Base-by-base conservation (phyloP, 768 basidiomycete species). In the Agrocybe pediades region DNA sequence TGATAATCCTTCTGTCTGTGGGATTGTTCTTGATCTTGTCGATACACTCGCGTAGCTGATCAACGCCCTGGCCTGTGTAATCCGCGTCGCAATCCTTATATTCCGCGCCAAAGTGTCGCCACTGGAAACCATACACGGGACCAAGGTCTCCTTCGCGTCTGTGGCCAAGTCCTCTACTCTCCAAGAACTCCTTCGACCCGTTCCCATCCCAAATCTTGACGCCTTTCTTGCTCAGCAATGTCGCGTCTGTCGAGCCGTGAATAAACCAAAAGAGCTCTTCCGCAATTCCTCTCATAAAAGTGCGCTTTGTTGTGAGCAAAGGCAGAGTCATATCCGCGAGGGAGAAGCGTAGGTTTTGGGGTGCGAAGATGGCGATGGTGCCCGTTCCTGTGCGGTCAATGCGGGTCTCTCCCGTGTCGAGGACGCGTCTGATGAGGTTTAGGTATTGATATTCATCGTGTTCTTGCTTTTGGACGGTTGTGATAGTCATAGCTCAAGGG, bases 131-230 rank as follows among this genome's bases (percentile, higher is more conserved):
- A 66, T 99, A 99, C 0, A 99, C 93, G 0, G 96, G 96, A 0
- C 97, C 97, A 3, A 99, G 72, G 67, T 99, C 97, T 4, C 96
- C 96, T 66, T 92, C 90, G 6, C 90, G 75, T 25, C 94, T 77
- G 66, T 95, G 87, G 0, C 79, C 80, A n/a, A 98, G 70, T 2
- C 97, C 96, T 17, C 92, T 77, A 53, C 81, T 80, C 65, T 94
- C 91, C 24, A 98, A 72, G 64, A 96, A 98, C 60, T 84, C 88
- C 56, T 87, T 83, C 2, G 88, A 88, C 7, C 93, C 95, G 59
- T 99, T 98, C 0, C 95, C 95, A 66, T 98, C 95, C 97, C 97
- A 99, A 62, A 99, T 98, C 68, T 91, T 90, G 56, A 98, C 82
- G 47, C 92, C 94, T 66, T 91, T 91, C 25, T 80, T 77, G 1